Conservation (phyloP, 768 basidiomycete species). For the Mycena galericulata region DNA sequence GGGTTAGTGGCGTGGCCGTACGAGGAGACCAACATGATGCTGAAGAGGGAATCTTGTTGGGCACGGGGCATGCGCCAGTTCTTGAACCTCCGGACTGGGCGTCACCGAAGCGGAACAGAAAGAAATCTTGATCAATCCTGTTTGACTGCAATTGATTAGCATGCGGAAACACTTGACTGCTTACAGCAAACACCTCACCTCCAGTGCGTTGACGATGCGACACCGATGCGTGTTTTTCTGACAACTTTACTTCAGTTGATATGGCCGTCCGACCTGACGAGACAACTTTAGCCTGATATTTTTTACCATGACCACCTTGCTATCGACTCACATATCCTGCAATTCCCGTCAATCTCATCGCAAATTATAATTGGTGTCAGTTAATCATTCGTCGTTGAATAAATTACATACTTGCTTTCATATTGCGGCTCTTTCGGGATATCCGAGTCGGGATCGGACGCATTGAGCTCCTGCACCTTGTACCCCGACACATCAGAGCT, state of each 20-base stretch:
- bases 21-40: constrained; percentile 84
- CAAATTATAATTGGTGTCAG: constrained; percentile 51
- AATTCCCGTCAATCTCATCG: constrained; percentile 43
- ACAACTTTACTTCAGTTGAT: constrained; percentile 67
- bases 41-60: no score
- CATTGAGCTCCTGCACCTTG: no score
- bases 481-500: no score
- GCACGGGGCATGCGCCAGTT: constrained; percentile 50
- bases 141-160: constrained; percentile 74
- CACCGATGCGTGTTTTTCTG: constrained; percentile 9
- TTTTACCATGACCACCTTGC: constrained; percentile 39
- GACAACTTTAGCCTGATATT: constrained; percentile 38
- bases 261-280: constrained; percentile 40
- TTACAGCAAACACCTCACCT: constrained; percentile 84
- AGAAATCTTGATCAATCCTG: constrained; percentile 68
- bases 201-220: constrained; percentile 62
- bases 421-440: constrained; percentile 31
- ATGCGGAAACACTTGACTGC: constrained; percentile 80
- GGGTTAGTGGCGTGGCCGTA: constrained; percentile 75
- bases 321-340: constrained; percentile 28
- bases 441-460: no score
- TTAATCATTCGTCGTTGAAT: constrained; percentile 35
- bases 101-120: constrained; percentile 81
- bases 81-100: constrained; percentile 60
- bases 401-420: constrained; percentile 33